Evolutionary conservation across 371 early-diverging fungal species (phyloP).

Genomic region (Dipsacomyces acuminosporus): DNA sequence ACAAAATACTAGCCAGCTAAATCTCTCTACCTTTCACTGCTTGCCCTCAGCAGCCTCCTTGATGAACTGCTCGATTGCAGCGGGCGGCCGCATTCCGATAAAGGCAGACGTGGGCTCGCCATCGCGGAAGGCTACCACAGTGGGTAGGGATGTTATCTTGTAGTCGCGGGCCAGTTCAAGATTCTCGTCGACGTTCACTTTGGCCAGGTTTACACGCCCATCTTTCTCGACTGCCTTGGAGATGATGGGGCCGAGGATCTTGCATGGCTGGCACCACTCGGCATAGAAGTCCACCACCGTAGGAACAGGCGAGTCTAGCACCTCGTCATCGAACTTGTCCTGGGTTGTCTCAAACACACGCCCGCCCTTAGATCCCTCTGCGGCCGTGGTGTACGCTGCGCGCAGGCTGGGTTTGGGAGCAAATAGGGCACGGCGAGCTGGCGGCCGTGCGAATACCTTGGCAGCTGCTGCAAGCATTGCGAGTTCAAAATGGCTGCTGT

Average conservation of each 20-base stretch:
- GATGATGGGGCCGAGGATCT: slow-evolving; percentile 63
- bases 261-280: slow-evolving; percentile 80
- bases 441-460: no score
- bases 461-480: no score
- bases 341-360: slow-evolving; percentile 52
- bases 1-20: no score
- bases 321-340: slow-evolving; percentile 51
- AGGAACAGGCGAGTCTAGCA: slow-evolving; percentile 55
- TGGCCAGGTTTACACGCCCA: slow-evolving; percentile 64
- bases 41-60: slow-evolving; percentile 49
- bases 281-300: slow-evolving; percentile 81
- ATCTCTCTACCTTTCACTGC: not conserved
- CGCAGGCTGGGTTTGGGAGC: no score
- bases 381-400: no score
- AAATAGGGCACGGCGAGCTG: no score
- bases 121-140: slow-evolving; percentile 64
- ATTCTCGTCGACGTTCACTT: slow-evolving; percentile 65
- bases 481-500: no score
- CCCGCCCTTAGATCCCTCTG: slow-evolving; percentile 21
- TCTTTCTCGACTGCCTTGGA: slow-evolving; percentile 56
- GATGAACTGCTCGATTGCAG: slow-evolving; percentile 55
- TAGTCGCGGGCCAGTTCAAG: slow-evolving; percentile 57
- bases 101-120: slow-evolving; percentile 61
- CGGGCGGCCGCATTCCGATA: slow-evolving; percentile 56
- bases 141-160: slow-evolving; percentile 68